Percentiles rank a stretch among this genome's conserved stretches.
These are phyloP conservation scores for Anthoceros angustus DNA, from an alignment of 225 moss, liverwort and hornwort genomes.

Conservation along the genomic window DNA sequence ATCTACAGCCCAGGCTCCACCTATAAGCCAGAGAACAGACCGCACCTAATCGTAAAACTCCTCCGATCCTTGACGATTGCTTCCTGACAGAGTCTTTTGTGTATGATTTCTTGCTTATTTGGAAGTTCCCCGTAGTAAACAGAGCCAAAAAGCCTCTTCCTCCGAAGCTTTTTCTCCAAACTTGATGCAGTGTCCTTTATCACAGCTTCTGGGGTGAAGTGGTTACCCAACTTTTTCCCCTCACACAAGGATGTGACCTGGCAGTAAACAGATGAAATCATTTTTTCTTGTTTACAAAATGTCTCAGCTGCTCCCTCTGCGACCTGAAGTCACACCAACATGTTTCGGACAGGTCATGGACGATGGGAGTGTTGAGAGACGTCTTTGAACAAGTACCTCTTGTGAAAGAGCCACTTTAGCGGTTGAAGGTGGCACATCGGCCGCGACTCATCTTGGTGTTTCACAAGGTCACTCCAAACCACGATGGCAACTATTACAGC, in stretches of 20 bases:
- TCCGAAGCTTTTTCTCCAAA: background rate
- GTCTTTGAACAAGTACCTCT: too few relatives aligned
- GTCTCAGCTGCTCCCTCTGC: too few relatives aligned
- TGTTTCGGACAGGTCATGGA: too few relatives aligned
- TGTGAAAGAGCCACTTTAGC: too few relatives aligned
- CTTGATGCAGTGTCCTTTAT: background rate
- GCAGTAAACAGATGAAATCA: too few relatives aligned
- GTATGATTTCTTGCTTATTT: constrained; percentile 8
- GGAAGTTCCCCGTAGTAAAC: constrained; percentile 12
- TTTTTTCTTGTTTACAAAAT: too few relatives aligned
- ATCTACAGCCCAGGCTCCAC: background rate
- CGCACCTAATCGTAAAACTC: constrained; percentile 12
- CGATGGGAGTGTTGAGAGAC: too few relatives aligned
- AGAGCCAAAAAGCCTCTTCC: constrained; percentile 9
- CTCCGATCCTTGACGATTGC: background rate
- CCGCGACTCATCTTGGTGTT: background rate
- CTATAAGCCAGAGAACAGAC: background rate
- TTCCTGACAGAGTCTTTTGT: constrained; percentile 1
- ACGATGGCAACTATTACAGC: background rate
- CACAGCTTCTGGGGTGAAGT: background rate
- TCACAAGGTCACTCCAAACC: background rate
- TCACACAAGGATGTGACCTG: too few relatives aligned
- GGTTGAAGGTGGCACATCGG: background rate
- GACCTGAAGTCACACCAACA: too few relatives aligned
- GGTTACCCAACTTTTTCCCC: background rate